phyloP scores from a whole-genome alignment of 495 filamentous ascomycete genomes.

The Aspergillus steynii region DNA sequence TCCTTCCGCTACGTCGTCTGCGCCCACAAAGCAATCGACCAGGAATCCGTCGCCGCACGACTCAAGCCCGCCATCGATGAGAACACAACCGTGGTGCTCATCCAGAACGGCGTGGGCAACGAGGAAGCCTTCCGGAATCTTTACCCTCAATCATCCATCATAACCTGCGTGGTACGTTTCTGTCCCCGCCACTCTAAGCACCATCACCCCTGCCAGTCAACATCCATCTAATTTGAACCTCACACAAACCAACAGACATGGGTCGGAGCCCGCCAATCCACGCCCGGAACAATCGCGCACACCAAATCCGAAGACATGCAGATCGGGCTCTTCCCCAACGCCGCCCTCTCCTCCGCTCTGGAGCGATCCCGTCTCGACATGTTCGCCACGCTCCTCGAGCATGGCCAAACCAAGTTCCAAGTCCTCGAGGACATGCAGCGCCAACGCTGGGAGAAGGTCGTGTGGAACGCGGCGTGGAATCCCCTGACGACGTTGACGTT shows the following conservation, averaged over 20 bases:
- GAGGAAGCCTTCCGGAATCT: conserved; percentile 60
- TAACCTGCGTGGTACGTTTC: conserved; percentile 54
- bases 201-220: neutral
- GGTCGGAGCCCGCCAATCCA: conserved; percentile 50
- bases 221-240: neutral
- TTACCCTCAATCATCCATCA: conserved; percentile 55
- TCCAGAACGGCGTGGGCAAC: conserved; percentile 72
- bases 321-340: conserved; percentile 48
- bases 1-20: conserved; percentile 50
- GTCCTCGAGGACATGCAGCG: conserved; percentile 46
- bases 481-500: conserved; percentile 50
- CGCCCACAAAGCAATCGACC: conserved; percentile 53
- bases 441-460: conserved; percentile 54
- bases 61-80: conserved; percentile 42
- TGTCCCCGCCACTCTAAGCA: neutral
- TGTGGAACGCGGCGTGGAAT: conserved; percentile 59
- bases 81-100: conserved; percentile 55
- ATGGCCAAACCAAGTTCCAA: conserved; percentile 41
- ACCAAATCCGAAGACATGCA: conserved; percentile 48
- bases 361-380: conserved; percentile 35
- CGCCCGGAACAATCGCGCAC: conserved; percentile 46
- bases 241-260: conserved; percentile 37
- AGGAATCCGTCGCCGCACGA: conserved; percentile 29
- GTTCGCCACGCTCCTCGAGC: conserved; percentile 38
- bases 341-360: conserved; percentile 13